These are phyloP conservation scores for Penicillium diatomitis DNA, from an alignment of 495 filamentous ascomycete species.

Conservation along the genomic window DNA sequence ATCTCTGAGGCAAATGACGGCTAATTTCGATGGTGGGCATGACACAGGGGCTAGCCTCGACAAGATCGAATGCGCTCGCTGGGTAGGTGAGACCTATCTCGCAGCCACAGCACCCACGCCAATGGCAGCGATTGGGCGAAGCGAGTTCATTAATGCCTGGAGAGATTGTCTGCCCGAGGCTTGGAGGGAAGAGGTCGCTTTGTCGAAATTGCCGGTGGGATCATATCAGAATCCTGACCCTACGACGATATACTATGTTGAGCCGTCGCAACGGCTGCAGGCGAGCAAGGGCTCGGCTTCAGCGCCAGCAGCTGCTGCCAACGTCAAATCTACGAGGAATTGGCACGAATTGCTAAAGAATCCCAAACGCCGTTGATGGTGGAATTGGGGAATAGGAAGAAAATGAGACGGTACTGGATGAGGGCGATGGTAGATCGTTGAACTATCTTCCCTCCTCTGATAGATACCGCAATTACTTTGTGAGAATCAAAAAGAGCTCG, in stretches of 20 bases:
- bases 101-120: constrained; percentile 36
- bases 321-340: constrained; percentile 54
- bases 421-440: too few relatives aligned
- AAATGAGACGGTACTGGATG: too few relatives aligned
- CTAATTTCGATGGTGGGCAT: background rate
- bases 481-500: too few relatives aligned
- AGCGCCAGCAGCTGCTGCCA: constrained; percentile 26
- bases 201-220: constrained; percentile 36
- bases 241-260: constrained; percentile 31
- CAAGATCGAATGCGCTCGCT: constrained; percentile 32
- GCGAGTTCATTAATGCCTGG: constrained; percentile 45
- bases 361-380: constrained; percentile 22
- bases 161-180: constrained; percentile 48
- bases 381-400: constrained; percentile 2
- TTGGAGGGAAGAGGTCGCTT: constrained; percentile 44
- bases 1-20: background rate
- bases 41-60: constrained; percentile 40
- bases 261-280: constrained; percentile 26
- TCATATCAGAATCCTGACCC: constrained; percentile 32
- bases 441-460: too few relatives aligned
- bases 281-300: constrained; percentile 20
- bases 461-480: too few relatives aligned
- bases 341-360: constrained; percentile 83
- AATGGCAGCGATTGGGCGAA: constrained; percentile 28
- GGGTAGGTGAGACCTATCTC: constrained; percentile 45